phyloP scores from a whole-genome alignment of 2,329 filamentous ascomycete species.

The Ceratocystis colombiana region DNA sequence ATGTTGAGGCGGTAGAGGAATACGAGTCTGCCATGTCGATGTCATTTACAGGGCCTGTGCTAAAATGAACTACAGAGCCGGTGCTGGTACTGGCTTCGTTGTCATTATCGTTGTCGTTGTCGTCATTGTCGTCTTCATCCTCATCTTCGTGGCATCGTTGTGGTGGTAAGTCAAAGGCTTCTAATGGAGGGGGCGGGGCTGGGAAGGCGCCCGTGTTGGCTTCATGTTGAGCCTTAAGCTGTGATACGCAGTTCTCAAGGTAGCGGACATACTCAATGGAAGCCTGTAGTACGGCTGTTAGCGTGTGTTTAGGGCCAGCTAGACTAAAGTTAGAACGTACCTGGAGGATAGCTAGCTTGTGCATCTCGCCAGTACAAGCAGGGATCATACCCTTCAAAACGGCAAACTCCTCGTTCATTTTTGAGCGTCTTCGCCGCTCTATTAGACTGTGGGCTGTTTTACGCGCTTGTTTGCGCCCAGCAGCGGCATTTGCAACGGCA shows the following conservation, averaged over 20 bases:
- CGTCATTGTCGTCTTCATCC: slow-evolving; percentile 36
- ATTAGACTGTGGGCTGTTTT: slow-evolving; percentile 96
- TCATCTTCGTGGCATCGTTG: slow-evolving; percentile 29
- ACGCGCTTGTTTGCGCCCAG: slow-evolving; percentile 85
- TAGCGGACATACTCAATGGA: slow-evolving; percentile 96
- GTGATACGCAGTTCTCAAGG: slow-evolving; percentile 73
- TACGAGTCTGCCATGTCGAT: slow-evolving; percentile 42
- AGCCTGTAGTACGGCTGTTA: slow-evolving; percentile 45
- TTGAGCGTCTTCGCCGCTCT: slow-evolving; percentile 76
- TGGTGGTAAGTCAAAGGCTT: slow-evolving; percentile 16
- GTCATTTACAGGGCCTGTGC: slow-evolving; percentile 38
- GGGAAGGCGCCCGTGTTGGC: slow-evolving; percentile 29
- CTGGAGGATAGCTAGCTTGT: slow-evolving; percentile 91
- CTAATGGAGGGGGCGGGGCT: slow-evolving; percentile 7
- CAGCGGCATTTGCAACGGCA: slow-evolving; percentile 59
- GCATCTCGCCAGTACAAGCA: slow-evolving; percentile 94
- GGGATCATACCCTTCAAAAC: slow-evolving; percentile 92
- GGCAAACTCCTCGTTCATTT: slow-evolving; percentile 98
- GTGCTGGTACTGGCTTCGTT: slow-evolving; percentile 37
- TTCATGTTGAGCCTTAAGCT: slow-evolving; percentile 56
- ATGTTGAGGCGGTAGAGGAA: slow-evolving; percentile 46
- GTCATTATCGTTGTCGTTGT: slow-evolving; percentile 48
- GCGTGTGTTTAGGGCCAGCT: slow-evolving; percentile 7
- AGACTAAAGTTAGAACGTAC: slow-evolving; percentile 39
- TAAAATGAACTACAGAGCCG: slow-evolving; percentile 39